A percentile compares a stretch with the other conserved stretches of the same genome.
phyloP scores from a whole-genome alignment of 208 protist genomes.

The Lotmaria passim region DNA sequence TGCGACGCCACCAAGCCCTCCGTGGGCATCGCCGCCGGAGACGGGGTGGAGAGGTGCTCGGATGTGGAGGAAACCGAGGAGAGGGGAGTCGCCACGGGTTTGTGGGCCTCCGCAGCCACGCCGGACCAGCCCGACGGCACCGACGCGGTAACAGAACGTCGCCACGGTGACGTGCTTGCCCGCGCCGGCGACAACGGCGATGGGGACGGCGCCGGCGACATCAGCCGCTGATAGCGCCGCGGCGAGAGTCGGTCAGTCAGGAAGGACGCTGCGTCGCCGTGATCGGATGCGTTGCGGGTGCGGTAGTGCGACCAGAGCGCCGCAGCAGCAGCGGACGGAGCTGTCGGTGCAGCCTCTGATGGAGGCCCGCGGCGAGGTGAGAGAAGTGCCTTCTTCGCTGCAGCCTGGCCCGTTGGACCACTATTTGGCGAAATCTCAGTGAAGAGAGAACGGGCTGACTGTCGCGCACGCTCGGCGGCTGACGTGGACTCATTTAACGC shows the following conservation, averaged over 20 bases:
- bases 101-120: not conserved
- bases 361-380: slow-evolving; percentile 1
- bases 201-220: slow-evolving; percentile 5
- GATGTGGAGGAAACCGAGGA: slow-evolving; percentile 13
- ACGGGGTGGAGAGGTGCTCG: slow-evolving; percentile 2
- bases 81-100: not conserved
- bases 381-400: not conserved
- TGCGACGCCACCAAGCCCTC: slow-evolving; percentile 4
- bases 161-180: slow-evolving; percentile 5
- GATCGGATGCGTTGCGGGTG: not conserved
- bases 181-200: not conserved
- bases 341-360: not conserved
- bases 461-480: not conserved
- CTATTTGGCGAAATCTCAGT: not conserved
- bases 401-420: too few relatives aligned
- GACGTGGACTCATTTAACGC: not conserved
- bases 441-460: not conserved
- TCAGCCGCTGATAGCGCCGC: not conserved
- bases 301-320: slow-evolving; percentile 6
- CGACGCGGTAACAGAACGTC: slow-evolving; percentile 5
- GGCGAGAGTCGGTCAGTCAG: not conserved
- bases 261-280: not conserved
- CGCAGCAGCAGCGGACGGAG: slow-evolving; percentile 7
- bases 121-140: not conserved
- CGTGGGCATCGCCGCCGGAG: not conserved